A percentile compares a stretch with the other conserved stretches of the same genome.
Evolutionary conservation across 768 basidiomycete species (phyloP).

Genomic region (Russula lepida): DNA sequence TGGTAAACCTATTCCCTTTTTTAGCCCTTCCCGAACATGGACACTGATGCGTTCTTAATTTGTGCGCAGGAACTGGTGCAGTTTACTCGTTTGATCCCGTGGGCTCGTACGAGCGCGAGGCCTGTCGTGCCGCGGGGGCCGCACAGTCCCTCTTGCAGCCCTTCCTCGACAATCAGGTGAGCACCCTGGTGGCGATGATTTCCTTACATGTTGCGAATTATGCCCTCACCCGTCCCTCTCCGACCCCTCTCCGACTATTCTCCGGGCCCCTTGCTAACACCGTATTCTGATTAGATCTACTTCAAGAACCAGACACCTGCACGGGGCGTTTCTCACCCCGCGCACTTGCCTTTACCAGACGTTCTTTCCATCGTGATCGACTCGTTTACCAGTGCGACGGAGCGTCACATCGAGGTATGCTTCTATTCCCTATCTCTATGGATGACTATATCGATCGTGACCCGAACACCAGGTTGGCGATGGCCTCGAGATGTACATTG

Average conservation of each 20-base stretch:
- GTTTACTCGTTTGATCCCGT: constrained; percentile 99
- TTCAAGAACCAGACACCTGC: constrained; percentile 89
- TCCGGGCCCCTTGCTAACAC: constrained; percentile 28
- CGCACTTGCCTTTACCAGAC: constrained; percentile 69
- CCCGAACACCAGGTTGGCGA: constrained; percentile 71
- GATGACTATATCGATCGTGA: neutral
- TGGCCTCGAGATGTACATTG: constrained; percentile 86
- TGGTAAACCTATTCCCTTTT: constrained; percentile 43
- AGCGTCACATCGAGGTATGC: constrained; percentile 91
- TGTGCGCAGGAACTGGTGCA: constrained; percentile 70
- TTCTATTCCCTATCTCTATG: constrained; percentile 6
- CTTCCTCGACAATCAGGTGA: constrained; percentile 96
- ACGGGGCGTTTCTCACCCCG: constrained; percentile 64
- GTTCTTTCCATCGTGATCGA: constrained; percentile 88
- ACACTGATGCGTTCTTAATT: constrained; percentile 7
- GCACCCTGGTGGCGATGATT: constrained; percentile 25
- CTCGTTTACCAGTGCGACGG: constrained; percentile 94
- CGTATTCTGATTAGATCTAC: constrained; percentile 62
- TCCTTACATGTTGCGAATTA: neutral
- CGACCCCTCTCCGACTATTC: constrained; percentile 33
- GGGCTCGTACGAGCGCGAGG: constrained; percentile 94
- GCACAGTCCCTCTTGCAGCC: constrained; percentile 94
- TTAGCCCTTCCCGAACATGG: neutral
- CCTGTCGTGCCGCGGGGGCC: constrained; percentile 92
- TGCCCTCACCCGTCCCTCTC: neutral